phyloP scores from a whole-genome alignment of 805 yeast species.

The Saccharomycopsis sp. region DNA sequence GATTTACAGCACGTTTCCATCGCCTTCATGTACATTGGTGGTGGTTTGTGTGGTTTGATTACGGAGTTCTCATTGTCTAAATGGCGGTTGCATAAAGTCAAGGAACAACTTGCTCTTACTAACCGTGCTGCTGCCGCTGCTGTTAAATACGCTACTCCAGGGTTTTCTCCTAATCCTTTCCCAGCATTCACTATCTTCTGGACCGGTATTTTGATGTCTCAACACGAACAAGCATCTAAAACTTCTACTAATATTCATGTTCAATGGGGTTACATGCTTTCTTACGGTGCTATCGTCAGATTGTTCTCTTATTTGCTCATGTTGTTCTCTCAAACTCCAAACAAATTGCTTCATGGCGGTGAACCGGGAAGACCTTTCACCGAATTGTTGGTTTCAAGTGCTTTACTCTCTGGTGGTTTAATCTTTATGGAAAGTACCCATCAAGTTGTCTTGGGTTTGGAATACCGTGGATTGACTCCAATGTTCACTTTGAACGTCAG shows the following conservation, averaged over 20 bases:
- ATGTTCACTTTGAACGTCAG: constrained; percentile 90
- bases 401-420: constrained; percentile 80
- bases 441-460: constrained; percentile 74
- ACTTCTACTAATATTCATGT: constrained; percentile 75
- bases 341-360: constrained; percentile 27
- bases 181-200: constrained; percentile 90
- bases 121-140: constrained; percentile 20
- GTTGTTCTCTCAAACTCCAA: constrained; percentile 36
- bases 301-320: constrained; percentile 53
- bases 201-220: constrained; percentile 95
- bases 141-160: constrained; percentile 40
- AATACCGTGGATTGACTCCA: constrained; percentile 72
- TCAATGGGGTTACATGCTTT: constrained; percentile 87
- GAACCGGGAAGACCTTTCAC: constrained; percentile 74
- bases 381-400: constrained; percentile 73
- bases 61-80: constrained; percentile 58
- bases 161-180: constrained; percentile 88
- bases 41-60: constrained; percentile 85
- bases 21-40: constrained; percentile 86
- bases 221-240: constrained; percentile 78
- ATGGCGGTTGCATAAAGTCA: constrained; percentile 50
- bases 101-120: constrained; percentile 22
- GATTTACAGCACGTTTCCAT: constrained; percentile 87
- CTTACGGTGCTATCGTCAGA: constrained; percentile 78
- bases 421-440: constrained; percentile 90